Conservation (phyloP, 1,284 basidiomycete genomes). For the Austroboletus olivaceoglutinosus region DNA sequence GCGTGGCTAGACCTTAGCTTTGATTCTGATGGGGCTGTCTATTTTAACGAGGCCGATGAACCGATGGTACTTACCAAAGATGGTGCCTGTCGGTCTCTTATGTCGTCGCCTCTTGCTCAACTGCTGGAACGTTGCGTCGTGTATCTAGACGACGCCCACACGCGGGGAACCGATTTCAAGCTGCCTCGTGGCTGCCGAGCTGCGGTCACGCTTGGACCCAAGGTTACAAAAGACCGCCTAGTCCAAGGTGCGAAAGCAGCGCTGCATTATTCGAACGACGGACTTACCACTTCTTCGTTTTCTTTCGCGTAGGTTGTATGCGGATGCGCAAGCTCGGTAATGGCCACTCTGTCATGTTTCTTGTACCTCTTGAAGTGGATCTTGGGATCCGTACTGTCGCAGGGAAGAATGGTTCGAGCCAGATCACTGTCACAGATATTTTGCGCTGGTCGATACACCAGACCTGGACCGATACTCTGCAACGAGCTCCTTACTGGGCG, state of each 20-base stretch:
- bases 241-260: background rate
- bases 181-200: background rate
- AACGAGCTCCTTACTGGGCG: conserved; percentile 26
- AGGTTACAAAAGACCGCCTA: background rate
- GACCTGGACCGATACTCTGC: conserved; percentile 41
- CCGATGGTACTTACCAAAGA: too few species aligned
- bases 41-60: too few species aligned
- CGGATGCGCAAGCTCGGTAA: conserved; percentile 47
- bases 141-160: background rate
- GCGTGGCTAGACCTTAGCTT: background rate
- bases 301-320: conserved; percentile 38
- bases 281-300: background rate
- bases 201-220: background rate
- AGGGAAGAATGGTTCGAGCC: background rate
- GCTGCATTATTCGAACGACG: background rate
- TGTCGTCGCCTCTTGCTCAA: background rate
- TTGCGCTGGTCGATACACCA: conserved; percentile 43
- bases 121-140: background rate
- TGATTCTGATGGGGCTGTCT: too few species aligned
- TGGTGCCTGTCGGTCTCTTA: background rate
- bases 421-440: conserved; percentile 33
- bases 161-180: background rate
- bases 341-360: conserved; percentile 48
- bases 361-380: conserved; percentile 46
- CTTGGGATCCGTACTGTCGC: conserved; percentile 34